Evolutionary conservation across 2,329 filamentous ascomycete genomes (phyloP).

Genomic region (Penicillium sp.): DNA sequence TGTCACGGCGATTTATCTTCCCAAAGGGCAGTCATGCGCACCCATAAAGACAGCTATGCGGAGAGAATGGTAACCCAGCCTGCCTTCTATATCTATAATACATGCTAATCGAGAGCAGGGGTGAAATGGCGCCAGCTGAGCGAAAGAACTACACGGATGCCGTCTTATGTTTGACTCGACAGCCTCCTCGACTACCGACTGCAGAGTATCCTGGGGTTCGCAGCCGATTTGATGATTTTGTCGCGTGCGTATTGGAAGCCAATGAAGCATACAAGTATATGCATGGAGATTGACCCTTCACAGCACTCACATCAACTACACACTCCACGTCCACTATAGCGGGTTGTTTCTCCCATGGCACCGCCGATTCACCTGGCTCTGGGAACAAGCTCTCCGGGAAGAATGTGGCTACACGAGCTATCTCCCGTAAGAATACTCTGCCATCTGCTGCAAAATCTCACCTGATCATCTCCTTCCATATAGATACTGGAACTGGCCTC

Average conservation of each 20-base stretch:
- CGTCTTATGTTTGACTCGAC: slow-evolving; percentile 25
- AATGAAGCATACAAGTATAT: too few relatives aligned
- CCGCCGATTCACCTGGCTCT: slow-evolving; percentile 33
- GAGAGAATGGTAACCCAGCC: slow-evolving; percentile 20
- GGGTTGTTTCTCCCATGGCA: slow-evolving; percentile 36
- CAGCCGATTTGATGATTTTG: slow-evolving; percentile 32
- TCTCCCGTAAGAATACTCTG: slow-evolving; percentile 17
- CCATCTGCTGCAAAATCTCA: not conserved
- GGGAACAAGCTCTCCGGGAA: slow-evolving; percentile 31
- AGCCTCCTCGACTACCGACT: slow-evolving; percentile 22
- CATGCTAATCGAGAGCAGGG: slow-evolving; percentile 17
- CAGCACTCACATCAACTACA: slow-evolving; percentile 32
- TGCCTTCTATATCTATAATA: not conserved
- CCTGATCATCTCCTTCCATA: not conserved
- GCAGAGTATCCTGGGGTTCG: slow-evolving; percentile 27
- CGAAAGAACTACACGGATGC: slow-evolving; percentile 29
- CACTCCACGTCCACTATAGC: slow-evolving; percentile 24
- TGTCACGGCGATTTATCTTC: not conserved
- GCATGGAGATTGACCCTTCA: not conserved
- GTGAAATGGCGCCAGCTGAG: slow-evolving; percentile 17
- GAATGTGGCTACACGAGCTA: slow-evolving; percentile 41
- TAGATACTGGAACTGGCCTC: slow-evolving; percentile 51
- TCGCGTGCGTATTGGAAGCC: slow-evolving; percentile 21
- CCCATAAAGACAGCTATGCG: not conserved
- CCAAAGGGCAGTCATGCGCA: not conserved